Percentiles rank a stretch among this genome's conserved stretches.
These are phyloP conservation scores for Prunus persica DNA, from an alignment of 306 rosid genomes.

Conservation along the genomic window Prunus_persica_NCBIv2 NC_034011.1:21930001-21930500, in stretches of 20 bases:
- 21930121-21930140: slow-evolving; percentile 32
- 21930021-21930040: not conserved
- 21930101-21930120: slow-evolving; percentile 43
- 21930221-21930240: slow-evolving; percentile 20
- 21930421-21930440: slow-evolving; percentile 59
- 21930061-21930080: slow-evolving; percentile 51
- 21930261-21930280: slow-evolving; percentile 27
- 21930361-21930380: slow-evolving; percentile 71
- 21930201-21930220: slow-evolving; percentile 51
- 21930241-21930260: slow-evolving; percentile 19
- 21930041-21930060: slow-evolving; percentile 33
- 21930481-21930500: not conserved
- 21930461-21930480: not conserved
- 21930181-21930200: slow-evolving; percentile 54
- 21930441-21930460: not conserved
- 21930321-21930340: slow-evolving; percentile 78
- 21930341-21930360: slow-evolving; percentile 83
- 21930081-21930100: slow-evolving; percentile 51
- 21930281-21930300: slow-evolving; percentile 40
- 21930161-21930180: slow-evolving; percentile 71
- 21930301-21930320: slow-evolving; percentile 58
- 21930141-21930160: slow-evolving; percentile 58
- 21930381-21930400: slow-evolving; percentile 22
- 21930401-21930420: slow-evolving; percentile 11
- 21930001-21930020: slow-evolving; percentile 36